Evolutionary conservation across 139 green algal genomes (phyloP).

Genomic region (Nannochloris sp.): DNA sequence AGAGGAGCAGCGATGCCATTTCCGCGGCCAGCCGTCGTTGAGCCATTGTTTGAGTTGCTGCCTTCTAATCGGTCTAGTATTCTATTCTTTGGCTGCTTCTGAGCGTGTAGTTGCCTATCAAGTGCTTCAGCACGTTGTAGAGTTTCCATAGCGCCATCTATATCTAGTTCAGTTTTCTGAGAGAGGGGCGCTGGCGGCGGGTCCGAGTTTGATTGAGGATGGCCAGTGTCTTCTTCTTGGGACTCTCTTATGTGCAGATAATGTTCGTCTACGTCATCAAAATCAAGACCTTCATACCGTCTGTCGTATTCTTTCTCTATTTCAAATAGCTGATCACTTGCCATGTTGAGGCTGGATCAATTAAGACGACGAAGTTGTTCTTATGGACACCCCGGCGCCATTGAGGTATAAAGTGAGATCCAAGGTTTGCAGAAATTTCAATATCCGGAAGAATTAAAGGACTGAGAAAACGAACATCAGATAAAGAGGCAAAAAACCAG

Average conservation of each 20-base stretch:
- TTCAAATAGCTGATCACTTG: not conserved
- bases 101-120: not conserved
- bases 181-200: too few relatives aligned
- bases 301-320: constrained; percentile 7
- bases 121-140: not conserved
- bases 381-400: too few relatives aligned
- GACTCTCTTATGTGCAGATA: not conserved
- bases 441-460: not conserved
- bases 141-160: not conserved
- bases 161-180: not conserved
- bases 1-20: not conserved
- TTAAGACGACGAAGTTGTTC: too few relatives aligned
- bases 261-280: not conserved
- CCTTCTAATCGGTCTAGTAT: not conserved
- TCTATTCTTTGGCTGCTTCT: not conserved
- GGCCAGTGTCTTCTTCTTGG: not conserved
- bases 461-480: not conserved
- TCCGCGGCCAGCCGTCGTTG: not conserved
- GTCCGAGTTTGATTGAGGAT: too few relatives aligned
- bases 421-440: not conserved
- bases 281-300: constrained; percentile 7
- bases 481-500: not conserved
- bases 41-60: too few relatives aligned
- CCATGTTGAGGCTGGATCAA: not conserved
- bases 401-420: not conserved